Evolutionary conservation across 805 yeast species (phyloP), one percentile per base, ranked within the genome.

Genomic region (Hanseniaspora valbyensis): DNA sequence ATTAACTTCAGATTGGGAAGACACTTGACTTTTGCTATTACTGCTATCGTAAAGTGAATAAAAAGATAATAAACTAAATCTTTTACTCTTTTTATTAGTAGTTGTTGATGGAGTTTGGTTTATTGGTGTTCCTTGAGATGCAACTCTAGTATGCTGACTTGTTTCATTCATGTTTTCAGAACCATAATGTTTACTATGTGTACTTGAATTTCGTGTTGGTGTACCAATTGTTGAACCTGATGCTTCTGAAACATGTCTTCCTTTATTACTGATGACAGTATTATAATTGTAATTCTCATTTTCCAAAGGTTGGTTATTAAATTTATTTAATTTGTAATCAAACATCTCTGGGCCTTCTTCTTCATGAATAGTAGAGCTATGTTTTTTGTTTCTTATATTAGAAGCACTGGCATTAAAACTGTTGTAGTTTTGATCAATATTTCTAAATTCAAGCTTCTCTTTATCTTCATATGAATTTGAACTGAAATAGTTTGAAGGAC

Each of bases 41-140:
- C 32, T 30, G n/a, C 58, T 44, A 44, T 54, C 56, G 43, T 58
- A 56, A 18, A 59, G 44, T 4, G 61, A 56, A 50, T 66, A 64
- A 55, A 68, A 64, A 2, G 74, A 68, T 29, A 70, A 54, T 44
- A 71, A 61, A 55, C 74, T 69, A 55, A 70, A 70, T 54, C 75
- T 61, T 54, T 69, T 70, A 39, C 55, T 56, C 44, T 64, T 62
- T 8, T 36, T 50, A n/a, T 56, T 53, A 32, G 49, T 54, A 2
- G 40, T 45, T 25, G 52, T 51, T 28, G n/a, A n/a, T n/a, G 49
- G 25, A 10, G 18, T 45, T 4, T 26, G 21, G 6, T 19, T 44
- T 2, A 22, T 28, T 18, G 29, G 28, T 12, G 32, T 28, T 25
- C 48, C 41, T 21, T 44, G 16, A 21, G 50, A 30, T 4, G 34